Percentiles rank a stretch among this genome's conserved stretches.
Conservation (phyloP, 495 filamentous ascomycete species). For the Penicillium psychrofluorescens region DNA sequence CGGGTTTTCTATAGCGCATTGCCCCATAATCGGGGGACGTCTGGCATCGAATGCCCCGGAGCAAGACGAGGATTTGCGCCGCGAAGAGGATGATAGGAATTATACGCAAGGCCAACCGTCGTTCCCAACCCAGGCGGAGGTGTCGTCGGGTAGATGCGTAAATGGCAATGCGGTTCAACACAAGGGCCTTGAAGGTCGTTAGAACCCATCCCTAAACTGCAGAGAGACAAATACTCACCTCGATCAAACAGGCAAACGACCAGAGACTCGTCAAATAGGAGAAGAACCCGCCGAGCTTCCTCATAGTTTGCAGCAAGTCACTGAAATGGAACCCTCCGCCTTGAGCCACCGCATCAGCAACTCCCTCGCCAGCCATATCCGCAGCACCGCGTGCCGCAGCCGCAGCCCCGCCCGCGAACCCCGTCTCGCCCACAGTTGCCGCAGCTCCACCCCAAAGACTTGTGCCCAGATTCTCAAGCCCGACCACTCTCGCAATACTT, state of each 20-base stretch:
- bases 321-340: constrained; percentile 24
- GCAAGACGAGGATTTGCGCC: constrained; percentile 56
- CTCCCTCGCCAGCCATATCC: constrained; percentile 19
- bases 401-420: constrained; percentile 17
- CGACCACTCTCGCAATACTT: constrained; percentile 24
- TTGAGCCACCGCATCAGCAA: constrained; percentile 20
- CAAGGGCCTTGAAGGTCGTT: constrained; percentile 50
- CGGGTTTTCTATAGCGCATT: constrained; percentile 65
- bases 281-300: constrained; percentile 79
- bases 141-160: constrained; percentile 83
- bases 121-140: constrained; percentile 60
- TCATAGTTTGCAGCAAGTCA: constrained; percentile 32
- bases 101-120: constrained; percentile 66
- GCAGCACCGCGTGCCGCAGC: constrained; percentile 23
- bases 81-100: constrained; percentile 69
- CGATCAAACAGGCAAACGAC: constrained; percentile 79
- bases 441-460: constrained; percentile 21
- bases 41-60: constrained; percentile 89
- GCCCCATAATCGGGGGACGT: constrained; percentile 69
- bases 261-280: constrained; percentile 89
- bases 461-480: constrained; percentile 18
- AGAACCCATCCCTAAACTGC: background rate
- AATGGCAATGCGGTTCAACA: constrained; percentile 87
- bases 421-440: constrained; percentile 6
- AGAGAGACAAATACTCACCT: constrained; percentile 38